These are phyloP conservation scores for Epichloe festucae DNA, from an alignment of 2,329 filamentous ascomycete genomes.

Conservation along the genomic window DNA sequence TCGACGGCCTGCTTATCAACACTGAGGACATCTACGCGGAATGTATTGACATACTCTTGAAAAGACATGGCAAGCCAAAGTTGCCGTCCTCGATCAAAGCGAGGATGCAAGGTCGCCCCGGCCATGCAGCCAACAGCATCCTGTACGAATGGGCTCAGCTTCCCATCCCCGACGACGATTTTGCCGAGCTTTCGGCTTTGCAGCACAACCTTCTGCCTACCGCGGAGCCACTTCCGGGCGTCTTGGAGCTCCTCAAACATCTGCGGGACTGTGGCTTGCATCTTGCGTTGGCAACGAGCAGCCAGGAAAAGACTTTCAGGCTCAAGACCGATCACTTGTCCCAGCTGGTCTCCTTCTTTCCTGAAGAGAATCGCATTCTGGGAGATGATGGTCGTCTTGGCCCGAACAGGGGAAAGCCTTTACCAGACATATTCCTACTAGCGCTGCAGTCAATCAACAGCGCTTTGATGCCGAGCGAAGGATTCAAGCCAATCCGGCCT, in stretches of 20 bases:
- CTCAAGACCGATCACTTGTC: not conserved
- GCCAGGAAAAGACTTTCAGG: not conserved
- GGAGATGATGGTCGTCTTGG: not conserved
- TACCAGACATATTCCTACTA: not conserved
- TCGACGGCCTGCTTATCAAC: slow-evolving; percentile 1
- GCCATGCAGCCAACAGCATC: not conserved
- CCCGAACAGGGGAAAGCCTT: not conserved
- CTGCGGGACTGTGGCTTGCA: not conserved
- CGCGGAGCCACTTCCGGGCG: not conserved
- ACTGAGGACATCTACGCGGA: not conserved
- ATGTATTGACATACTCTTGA: not conserved
- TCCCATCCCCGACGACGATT: not conserved
- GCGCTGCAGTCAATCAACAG: not conserved
- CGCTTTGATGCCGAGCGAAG: not conserved
- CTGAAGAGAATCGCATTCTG: not conserved
- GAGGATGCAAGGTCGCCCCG: not conserved
- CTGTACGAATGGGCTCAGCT: slow-evolving; percentile 1
- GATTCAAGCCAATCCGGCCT: not conserved
- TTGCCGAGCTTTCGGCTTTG: not conserved
- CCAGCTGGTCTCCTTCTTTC: not conserved
- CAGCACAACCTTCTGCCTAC: not conserved
- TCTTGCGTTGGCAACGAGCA: slow-evolving; percentile 1
- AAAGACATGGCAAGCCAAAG: not conserved
- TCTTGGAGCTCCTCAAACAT: not conserved
- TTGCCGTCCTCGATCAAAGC: not conserved